Percentiles rank a stretch among this genome's conserved stretches.
These are phyloP conservation scores for Cladosporium sp. DNA, from an alignment of 2,329 filamentous ascomycete species.

Conservation along the genomic window DNA sequence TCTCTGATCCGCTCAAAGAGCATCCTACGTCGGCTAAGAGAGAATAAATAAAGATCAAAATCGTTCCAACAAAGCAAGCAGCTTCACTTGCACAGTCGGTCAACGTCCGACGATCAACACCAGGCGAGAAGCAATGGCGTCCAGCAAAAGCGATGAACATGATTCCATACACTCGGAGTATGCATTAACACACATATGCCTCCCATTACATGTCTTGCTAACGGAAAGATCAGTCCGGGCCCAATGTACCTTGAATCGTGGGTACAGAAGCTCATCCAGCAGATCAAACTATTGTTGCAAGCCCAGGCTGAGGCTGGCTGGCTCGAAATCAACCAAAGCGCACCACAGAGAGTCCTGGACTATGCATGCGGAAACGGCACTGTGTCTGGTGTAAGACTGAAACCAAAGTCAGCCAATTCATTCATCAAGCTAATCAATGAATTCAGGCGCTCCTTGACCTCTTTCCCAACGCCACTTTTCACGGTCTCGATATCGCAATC, in stretches of 20 bases:
- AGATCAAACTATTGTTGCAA: background rate
- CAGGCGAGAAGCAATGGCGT: no score
- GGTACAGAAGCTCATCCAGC: slow-evolving; percentile 4
- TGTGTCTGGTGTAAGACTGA: slow-evolving; percentile 4
- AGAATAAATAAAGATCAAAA: no score
- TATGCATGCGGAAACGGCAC: slow-evolving; percentile 12
- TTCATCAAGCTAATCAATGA: no score
- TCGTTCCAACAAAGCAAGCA: no score
- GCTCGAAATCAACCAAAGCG: background rate
- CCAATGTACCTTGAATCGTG: background rate
- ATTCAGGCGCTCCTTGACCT: slow-evolving; percentile 3
- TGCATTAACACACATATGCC: no score
- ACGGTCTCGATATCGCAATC: slow-evolving; percentile 9
- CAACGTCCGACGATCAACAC: no score
- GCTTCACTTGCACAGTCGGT: no score
- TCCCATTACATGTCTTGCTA: no score
- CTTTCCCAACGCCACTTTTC: slow-evolving; percentile 10
- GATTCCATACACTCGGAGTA: no score
- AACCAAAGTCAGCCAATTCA: background rate
- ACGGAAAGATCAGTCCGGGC: slow-evolving; percentile 2
- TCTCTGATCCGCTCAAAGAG: no score
- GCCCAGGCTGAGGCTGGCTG: background rate
- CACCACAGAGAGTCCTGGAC: background rate
- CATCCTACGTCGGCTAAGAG: no score
- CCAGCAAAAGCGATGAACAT: no score